Percentiles rank a stretch among this genome's conserved stretches.
Evolutionary conservation across 164 flowering plant species (phyloP).

Genomic region (Macadamia tetraphylla): DNA sequence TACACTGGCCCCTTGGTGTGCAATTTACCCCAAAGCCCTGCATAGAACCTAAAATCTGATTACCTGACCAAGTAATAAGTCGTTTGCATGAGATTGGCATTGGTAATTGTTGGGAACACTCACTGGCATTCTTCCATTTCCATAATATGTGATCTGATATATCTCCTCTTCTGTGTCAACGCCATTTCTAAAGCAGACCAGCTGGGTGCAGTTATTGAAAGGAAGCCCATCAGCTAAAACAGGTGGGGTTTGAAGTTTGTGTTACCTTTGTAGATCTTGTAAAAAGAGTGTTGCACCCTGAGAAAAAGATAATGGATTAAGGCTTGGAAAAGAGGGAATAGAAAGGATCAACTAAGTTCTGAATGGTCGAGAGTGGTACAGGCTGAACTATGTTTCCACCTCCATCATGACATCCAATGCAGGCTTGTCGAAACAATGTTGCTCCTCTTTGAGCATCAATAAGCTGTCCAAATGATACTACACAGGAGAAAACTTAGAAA

Average conservation of each 20-base stretch:
- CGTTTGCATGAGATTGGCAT: constrained; percentile 3
- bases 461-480: constrained; percentile 47
- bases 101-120: constrained; percentile 13
- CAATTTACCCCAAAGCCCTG: too few relatives aligned
- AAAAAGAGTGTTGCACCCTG: constrained; percentile 83
- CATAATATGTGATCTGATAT: constrained; percentile 62
- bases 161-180: constrained; percentile 66
- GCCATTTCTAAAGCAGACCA: constrained; percentile 52
- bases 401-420: constrained; percentile 88
- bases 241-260: neutral
- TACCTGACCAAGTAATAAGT: neutral
- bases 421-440: constrained; percentile 50
- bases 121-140: constrained; percentile 94
- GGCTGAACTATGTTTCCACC: constrained; percentile 94
- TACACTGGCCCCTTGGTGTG: too few relatives aligned
- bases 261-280: constrained; percentile 68
- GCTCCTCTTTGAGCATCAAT: constrained; percentile 57
- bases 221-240: neutral
- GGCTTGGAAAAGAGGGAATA: neutral
- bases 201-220: neutral
- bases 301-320: constrained; percentile 7
- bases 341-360: neutral
- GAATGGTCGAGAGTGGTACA: constrained; percentile 29
- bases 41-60: too few relatives aligned
- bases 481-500: constrained; percentile 2